A percentile compares a stretch with the other conserved stretches of the same genome.
phyloP scores from a whole-genome alignment of 352 stramenopile species.

The Thraustochytrium sp. region DNA sequence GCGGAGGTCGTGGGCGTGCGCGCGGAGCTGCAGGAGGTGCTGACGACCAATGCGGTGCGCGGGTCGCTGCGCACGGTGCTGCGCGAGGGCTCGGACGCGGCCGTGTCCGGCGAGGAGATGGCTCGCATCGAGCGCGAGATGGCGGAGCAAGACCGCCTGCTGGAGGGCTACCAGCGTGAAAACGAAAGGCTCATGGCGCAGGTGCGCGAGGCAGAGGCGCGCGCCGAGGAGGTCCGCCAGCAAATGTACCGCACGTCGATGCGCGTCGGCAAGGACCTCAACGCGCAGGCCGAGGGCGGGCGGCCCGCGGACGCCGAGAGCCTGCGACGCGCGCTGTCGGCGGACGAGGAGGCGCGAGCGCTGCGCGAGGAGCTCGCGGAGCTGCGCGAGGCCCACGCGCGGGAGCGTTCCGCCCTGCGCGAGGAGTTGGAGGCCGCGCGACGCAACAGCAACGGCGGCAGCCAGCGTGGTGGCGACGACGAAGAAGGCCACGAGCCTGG shows the following conservation, averaged over 20 bases:
- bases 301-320: neutral
- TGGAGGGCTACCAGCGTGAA: slow-evolving; percentile 28
- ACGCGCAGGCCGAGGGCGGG: neutral
- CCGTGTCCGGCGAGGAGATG: neutral
- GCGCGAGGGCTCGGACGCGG: neutral
- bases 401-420: neutral
- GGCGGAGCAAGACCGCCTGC: slow-evolving; percentile 38
- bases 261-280: neutral
- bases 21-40: neutral
- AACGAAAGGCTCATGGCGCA: slow-evolving; percentile 30
- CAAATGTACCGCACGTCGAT: slow-evolving; percentile 30
- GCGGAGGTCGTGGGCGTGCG: slow-evolving; percentile 37
- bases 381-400: neutral
- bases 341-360: neutral
- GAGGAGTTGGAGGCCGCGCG: no score
- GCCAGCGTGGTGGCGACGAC: neutral
- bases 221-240: slow-evolving; percentile 16
- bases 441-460: no score
- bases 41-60: slow-evolving; percentile 29
- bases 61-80: neutral
- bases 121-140: slow-evolving; percentile 36
- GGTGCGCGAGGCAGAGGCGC: slow-evolving; percentile 4
- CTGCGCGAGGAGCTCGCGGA: slow-evolving; percentile 11
- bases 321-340: neutral
- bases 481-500: neutral